Evolutionary conservation across 75 land plant genomes (phyloP).

Genomic region (Pinus albicaulis): DNA sequence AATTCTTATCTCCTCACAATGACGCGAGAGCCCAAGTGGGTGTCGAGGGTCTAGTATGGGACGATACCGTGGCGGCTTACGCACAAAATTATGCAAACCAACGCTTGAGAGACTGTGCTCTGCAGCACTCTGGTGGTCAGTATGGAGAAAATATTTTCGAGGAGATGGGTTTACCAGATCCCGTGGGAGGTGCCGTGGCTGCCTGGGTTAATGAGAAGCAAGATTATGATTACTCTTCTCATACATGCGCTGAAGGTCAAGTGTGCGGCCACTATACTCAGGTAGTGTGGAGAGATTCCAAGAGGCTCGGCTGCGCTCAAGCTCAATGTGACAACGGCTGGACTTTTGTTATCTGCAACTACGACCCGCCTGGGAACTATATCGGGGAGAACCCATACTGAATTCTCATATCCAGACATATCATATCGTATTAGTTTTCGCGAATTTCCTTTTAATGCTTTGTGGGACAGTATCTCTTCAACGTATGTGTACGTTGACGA

Average conservation of each 20-base stretch:
- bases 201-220: constrained; percentile 37
- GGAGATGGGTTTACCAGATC: constrained; percentile 10
- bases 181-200: constrained; percentile 17
- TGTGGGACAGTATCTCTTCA: too few species aligned
- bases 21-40: constrained; percentile 14
- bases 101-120: constrained; percentile 21
- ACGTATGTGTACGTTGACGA: too few species aligned
- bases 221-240: constrained; percentile 25
- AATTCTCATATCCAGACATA: background rate
- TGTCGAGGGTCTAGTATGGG: constrained; percentile 32
- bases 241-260: constrained; percentile 19
- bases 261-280: constrained; percentile 39
- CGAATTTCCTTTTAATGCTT: too few species aligned
- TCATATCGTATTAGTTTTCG: too few species aligned
- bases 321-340: constrained; percentile 12
- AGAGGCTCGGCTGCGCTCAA: constrained; percentile 26
- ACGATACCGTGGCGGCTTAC: constrained; percentile 31
- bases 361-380: constrained; percentile 44
- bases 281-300: constrained; percentile 29
- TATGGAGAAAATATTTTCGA: constrained; percentile 49
- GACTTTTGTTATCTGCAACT: constrained; percentile 25
- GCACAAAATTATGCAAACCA: constrained; percentile 39
- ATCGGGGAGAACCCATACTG: constrained; percentile 30
- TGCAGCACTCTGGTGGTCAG: constrained; percentile 35
- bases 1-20: constrained; percentile 21